Conservation (phyloP, 306 rosid species). For the Lathyrus aphaca region DNA sequence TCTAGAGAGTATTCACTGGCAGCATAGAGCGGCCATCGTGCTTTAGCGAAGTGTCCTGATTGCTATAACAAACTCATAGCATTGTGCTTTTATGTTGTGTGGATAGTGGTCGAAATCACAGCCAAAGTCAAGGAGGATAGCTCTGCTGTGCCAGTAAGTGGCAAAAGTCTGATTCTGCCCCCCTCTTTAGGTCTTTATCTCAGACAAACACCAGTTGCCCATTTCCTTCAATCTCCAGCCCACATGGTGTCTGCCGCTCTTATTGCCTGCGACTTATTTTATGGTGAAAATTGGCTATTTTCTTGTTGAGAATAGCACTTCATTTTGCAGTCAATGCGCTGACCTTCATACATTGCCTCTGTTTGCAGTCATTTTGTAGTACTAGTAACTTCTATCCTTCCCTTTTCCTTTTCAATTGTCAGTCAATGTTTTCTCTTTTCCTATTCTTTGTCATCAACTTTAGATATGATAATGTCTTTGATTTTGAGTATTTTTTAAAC, state of each 20-base stretch:
- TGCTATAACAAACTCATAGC: slow-evolving; percentile 17
- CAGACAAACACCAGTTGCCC: neutral
- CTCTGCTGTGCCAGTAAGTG: neutral
- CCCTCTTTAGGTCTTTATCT: neutral
- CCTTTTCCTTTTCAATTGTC: neutral
- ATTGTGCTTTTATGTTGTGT: neutral
- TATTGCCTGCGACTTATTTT: neutral
- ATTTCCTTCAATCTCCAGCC: neutral
- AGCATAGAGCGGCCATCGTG: neutral
- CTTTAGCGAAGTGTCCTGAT: neutral
- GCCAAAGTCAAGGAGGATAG: neutral
- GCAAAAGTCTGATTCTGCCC: neutral
- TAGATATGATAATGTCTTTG: neutral
- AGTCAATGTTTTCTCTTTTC: neutral
- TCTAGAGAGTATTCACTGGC: neutral
- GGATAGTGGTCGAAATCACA: slow-evolving; percentile 2
- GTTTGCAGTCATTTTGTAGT: neutral
- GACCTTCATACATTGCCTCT: neutral
- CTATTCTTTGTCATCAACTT: neutral
- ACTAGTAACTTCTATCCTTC: neutral
- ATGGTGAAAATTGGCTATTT: neutral
- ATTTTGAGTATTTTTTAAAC: neutral
- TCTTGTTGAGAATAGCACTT: neutral
- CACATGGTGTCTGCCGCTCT: neutral
- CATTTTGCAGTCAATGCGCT: neutral